Base-by-base conservation (phyloP, 148 eudicot genomes). In the Chenopodium formosanum region DNA sequence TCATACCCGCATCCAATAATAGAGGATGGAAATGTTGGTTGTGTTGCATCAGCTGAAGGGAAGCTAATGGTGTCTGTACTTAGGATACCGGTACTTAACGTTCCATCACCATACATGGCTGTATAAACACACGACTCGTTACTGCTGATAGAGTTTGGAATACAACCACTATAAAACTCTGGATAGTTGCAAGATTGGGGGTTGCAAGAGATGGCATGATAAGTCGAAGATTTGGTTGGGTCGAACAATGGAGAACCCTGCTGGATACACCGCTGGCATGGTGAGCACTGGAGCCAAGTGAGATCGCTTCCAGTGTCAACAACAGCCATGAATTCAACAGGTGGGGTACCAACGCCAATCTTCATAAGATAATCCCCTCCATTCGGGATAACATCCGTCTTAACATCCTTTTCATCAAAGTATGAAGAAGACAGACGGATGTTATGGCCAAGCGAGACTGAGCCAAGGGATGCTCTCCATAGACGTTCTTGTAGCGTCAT, bases 291-390 rank as follows among this genome's bases (percentile, higher is more conserved):
- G 47, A 86, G 50, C 88, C 88, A 86, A 2, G 81, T 65, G 9
- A 86, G 86, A 73, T 86, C 82, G 10, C 86, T 86, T 11, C 88
- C 88, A 0, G 82, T 86, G 86, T 86, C 88, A 46, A 70, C 86
- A 4, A 80, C 70, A 19, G 82, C 82, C 5, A 60, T 71, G 74
- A 78, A 58, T 53, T 83, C 84, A 5, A 78, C 78, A 7, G 84
- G 82, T 69, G 88, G 88, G 66, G 82, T 81, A 2, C 88, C 88
- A 10, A 83, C 4, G 9, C 77, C 64, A 8, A 86, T 13, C 58
- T 80, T 83, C 80, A 81, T 83, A 60, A 86, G 79, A 66, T 86
- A 86, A 44, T 77, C 86, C 1, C 84, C 88, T 2, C 82, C 86
- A 68, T 83, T 80, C 20, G 88, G 88, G 73, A 67, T 68, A 9